Conservation (phyloP, 1,284 basidiomycete genomes). For the Dichomitus squalens region DNA sequence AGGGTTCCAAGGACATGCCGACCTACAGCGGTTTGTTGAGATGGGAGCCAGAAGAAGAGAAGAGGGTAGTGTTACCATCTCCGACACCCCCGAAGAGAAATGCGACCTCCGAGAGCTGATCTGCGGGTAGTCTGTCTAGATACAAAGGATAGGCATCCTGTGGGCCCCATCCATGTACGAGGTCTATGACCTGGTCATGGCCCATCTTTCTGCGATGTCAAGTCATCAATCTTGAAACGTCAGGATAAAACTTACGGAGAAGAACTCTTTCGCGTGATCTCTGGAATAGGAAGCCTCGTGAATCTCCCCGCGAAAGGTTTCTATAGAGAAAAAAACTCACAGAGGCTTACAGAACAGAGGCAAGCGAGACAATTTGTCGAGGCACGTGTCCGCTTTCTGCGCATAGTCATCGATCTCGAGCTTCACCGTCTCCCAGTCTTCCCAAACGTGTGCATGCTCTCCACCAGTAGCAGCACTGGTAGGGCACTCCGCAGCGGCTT, state of each 20-base stretch:
- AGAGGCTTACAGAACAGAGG: constrained; percentile 5
- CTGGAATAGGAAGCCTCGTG: neutral
- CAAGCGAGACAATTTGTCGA: constrained; percentile 8
- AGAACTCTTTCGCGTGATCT: constrained; percentile 4
- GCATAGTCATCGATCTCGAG: neutral
- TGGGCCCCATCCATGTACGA: constrained; percentile 16
- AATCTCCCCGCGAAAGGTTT: neutral
- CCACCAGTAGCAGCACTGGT: neutral
- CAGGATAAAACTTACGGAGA: neutral
- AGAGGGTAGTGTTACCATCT: constrained; percentile 16
- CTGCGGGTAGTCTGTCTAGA: constrained; percentile 1
- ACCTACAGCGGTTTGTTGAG: no score
- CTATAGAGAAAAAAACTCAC: constrained; percentile 5
- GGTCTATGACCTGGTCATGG: constrained; percentile 16
- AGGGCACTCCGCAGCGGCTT: neutral
- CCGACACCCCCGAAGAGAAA: constrained; percentile 27
- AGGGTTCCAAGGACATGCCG: constrained; percentile 28
- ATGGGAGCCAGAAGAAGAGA: no score
- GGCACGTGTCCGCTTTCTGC: constrained; percentile 3
- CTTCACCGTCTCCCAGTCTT: constrained; percentile 8
- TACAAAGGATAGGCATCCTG: constrained; percentile 7
- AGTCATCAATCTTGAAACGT: neutral
- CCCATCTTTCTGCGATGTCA: constrained; percentile 17
- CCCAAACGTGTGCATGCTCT: neutral
- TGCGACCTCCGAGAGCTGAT: constrained; percentile 10